A percentile compares a stretch with the other conserved stretches of the same genome.
Evolutionary conservation across 1,284 basidiomycete species (phyloP).

Genomic region (Puccinia novopanici): DNA sequence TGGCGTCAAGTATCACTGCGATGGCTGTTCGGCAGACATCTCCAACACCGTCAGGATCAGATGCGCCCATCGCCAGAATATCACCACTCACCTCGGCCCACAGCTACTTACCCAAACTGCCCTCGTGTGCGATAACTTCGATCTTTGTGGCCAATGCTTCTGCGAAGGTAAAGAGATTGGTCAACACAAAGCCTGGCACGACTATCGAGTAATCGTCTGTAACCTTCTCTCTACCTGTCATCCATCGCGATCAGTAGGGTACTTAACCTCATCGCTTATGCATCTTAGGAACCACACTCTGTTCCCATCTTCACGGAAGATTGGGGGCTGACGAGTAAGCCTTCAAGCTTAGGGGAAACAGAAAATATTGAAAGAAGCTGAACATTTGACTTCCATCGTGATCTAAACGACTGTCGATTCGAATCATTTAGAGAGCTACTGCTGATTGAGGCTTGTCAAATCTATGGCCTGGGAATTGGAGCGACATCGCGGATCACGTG

Average conservation of each 20-base stretch:
- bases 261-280: not conserved
- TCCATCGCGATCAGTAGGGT: conserved; percentile 10
- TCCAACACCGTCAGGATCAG: conserved; percentile 57
- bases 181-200: conserved; percentile 81
- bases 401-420: not conserved
- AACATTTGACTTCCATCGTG: not conserved
- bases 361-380: not conserved
- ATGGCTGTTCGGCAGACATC: conserved; percentile 57
- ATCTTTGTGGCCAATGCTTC: conserved; percentile 69
- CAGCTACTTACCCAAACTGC: conserved; percentile 44
- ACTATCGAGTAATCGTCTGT: conserved; percentile 87
- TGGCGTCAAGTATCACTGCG: conserved; percentile 54
- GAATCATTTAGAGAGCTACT: conserved; percentile 74
- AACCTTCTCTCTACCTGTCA: conserved; percentile 31
- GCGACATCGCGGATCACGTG: conserved; percentile 91
- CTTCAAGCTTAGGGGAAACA: not conserved
- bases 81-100: conserved; percentile 42
- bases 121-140: conserved; percentile 49
- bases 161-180: conserved; percentile 86
- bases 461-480: conserved; percentile 96
- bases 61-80: conserved; percentile 55
- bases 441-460: conserved; percentile 82
- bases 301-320: conserved; percentile 93
- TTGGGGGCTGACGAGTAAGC: conserved; percentile 97
- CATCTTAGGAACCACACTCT: conserved; percentile 79